A percentile compares a stretch with the other conserved stretches of the same genome.
phyloP scores from a whole-genome alignment of 192 early-diverging fungal species.

The Mortierella claussenii region DNA sequence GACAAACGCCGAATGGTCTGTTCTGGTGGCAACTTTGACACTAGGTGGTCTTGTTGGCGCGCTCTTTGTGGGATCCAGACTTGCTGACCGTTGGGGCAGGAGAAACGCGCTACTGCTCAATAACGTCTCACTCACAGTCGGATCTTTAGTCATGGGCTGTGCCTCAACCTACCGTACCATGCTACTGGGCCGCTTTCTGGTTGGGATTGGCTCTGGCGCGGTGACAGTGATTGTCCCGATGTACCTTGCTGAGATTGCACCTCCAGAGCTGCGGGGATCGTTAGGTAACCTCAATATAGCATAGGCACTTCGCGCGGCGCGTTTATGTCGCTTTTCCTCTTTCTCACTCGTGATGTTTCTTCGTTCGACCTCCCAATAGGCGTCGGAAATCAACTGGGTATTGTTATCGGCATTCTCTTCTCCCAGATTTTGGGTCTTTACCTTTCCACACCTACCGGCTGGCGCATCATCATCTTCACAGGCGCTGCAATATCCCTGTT shows the following conservation, averaged over 20 bases:
- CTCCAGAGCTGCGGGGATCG: slow-evolving; percentile 72
- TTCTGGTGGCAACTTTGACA: slow-evolving; percentile 65
- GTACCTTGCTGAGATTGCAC: slow-evolving; percentile 83
- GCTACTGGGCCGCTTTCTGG: slow-evolving; percentile 73
- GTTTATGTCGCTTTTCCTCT: neutral
- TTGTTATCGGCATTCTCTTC: slow-evolving; percentile 82
- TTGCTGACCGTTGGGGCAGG: slow-evolving; percentile 77
- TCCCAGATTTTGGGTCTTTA: slow-evolving; percentile 77
- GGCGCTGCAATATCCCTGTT: slow-evolving; percentile 67
- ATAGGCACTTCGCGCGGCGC: neutral
- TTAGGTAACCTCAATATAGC: slow-evolving; percentile 59
- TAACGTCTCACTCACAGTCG: slow-evolving; percentile 70
- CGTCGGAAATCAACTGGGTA: slow-evolving; percentile 86
- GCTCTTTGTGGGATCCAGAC: slow-evolving; percentile 66
- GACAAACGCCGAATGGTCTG: slow-evolving; percentile 68
- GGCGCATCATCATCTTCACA: slow-evolving; percentile 79
- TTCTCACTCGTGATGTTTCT: neutral
- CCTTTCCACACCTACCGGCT: slow-evolving; percentile 66
- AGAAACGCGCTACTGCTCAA: slow-evolving; percentile 72
- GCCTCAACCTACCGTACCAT: slow-evolving; percentile 62
- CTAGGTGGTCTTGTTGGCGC: slow-evolving; percentile 85
- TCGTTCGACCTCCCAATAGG: slow-evolving; percentile 35
- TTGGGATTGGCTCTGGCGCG: slow-evolving; percentile 82
- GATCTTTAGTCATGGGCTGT: slow-evolving; percentile 70
- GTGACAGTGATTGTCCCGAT: slow-evolving; percentile 82